phyloP scores from a whole-genome alignment of 352 stramenopile species.

The Pythium folliculosum region DNA sequence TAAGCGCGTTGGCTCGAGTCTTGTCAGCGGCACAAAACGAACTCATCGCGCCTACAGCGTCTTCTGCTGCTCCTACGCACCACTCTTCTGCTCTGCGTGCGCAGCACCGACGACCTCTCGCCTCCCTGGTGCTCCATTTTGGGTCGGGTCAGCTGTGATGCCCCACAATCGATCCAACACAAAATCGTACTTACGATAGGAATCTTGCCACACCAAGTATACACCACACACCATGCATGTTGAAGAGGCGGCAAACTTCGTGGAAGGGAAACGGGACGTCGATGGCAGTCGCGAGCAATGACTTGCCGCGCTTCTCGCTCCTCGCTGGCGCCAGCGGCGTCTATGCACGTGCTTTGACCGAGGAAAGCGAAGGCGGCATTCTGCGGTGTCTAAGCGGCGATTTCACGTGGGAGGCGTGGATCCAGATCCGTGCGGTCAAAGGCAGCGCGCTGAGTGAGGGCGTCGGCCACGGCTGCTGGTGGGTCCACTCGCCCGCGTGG shows the following conservation, averaged over 20 bases:
- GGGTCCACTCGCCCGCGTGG: constrained; percentile 34
- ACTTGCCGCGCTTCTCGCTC: constrained; percentile 44
- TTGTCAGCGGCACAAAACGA: not conserved
- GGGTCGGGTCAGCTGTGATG: not conserved
- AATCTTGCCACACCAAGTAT: constrained; percentile 14
- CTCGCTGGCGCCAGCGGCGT: constrained; percentile 22
- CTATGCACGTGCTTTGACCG: constrained; percentile 7
- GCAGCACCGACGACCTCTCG: constrained; percentile 30
- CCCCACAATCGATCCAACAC: not conserved
- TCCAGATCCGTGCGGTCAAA: constrained; percentile 32
- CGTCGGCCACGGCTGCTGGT: constrained; percentile 29
- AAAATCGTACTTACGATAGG: constrained; percentile 19
- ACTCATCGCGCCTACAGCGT: not conserved
- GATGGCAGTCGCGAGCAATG: constrained; percentile 43
- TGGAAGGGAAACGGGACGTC: not conserved
- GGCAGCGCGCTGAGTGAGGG: not conserved
- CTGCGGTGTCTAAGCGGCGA: constrained; percentile 1
- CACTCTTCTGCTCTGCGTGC: constrained; percentile 36
- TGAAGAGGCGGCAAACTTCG: constrained; percentile 17
- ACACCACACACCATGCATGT: constrained; percentile 24
- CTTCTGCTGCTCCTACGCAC: not conserved
- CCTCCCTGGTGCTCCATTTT: constrained; percentile 15
- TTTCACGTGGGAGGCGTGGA: constrained; percentile 40
- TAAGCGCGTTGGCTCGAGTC: not conserved
- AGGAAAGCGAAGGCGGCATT: constrained; percentile 15